A percentile compares a stretch with the other conserved stretches of the same genome.
These are phyloP conservation scores for Hyparrhenia diplandra DNA, from an alignment of 176 grass and related monocot genomes.

Conservation along the genomic window DNA sequence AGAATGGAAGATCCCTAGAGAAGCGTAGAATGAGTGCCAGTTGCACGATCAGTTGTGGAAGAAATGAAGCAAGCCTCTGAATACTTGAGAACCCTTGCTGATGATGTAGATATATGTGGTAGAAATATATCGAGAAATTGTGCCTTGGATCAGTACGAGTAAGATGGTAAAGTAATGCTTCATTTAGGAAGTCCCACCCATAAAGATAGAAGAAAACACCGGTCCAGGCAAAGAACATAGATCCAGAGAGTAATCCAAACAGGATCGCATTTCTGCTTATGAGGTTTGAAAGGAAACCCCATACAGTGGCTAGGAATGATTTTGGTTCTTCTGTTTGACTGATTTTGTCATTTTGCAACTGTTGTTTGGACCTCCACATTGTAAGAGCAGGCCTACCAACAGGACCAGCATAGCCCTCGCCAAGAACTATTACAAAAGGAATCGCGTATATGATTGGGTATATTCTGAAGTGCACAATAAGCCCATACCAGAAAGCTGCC, in stretches of 20 bases:
- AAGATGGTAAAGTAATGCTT: slow-evolving; percentile 92
- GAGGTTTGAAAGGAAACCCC: slow-evolving; percentile 42
- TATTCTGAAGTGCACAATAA: slow-evolving; percentile 93
- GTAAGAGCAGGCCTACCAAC: slow-evolving; percentile 45
- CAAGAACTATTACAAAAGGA: slow-evolving; percentile 75
- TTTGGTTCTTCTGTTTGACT: slow-evolving; percentile 29
- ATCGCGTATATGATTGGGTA: slow-evolving; percentile 91
- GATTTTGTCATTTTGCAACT: neutral
- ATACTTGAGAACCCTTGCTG: slow-evolving; percentile 73
- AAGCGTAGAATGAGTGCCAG: slow-evolving; percentile 57
- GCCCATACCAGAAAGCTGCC: slow-evolving; percentile 87
- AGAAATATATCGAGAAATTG: slow-evolving; percentile 97
- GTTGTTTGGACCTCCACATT: slow-evolving; percentile 49
- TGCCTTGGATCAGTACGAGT: slow-evolving; percentile 90
- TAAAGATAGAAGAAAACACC: slow-evolving; percentile 77
- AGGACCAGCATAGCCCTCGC: slow-evolving; percentile 40
- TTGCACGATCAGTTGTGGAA: slow-evolving; percentile 86
- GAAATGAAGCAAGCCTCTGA: slow-evolving; percentile 79
- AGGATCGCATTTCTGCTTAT: slow-evolving; percentile 56
- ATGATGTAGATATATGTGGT: slow-evolving; percentile 92
- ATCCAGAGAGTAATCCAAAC: slow-evolving; percentile 76
- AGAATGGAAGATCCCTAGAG: slow-evolving; percentile 76
- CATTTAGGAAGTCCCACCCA: slow-evolving; percentile 91
- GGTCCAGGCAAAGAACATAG: slow-evolving; percentile 73
- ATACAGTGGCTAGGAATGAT: slow-evolving; percentile 10